Conservation (phyloP, 2,329 filamentous ascomycete genomes). For the Didymella exigua region DNA sequence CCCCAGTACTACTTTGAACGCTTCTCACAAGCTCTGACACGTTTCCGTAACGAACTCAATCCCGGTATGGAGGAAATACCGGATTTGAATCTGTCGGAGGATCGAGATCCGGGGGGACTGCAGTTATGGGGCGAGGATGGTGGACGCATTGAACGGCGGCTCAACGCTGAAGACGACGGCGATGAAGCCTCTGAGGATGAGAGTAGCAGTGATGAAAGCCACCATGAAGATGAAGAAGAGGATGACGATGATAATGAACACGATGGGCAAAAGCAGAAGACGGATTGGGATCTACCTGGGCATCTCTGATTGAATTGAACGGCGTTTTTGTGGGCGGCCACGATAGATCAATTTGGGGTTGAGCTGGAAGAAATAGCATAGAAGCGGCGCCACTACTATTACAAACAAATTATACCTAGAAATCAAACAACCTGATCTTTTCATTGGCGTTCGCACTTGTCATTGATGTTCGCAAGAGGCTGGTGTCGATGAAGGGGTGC, state of each 20-base stretch:
- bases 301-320: slow-evolving; percentile 29
- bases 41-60: slow-evolving; percentile 54
- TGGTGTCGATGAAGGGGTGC: background rate
- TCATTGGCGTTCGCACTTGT: background rate
- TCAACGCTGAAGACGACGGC: slow-evolving; percentile 35
- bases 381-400: background rate
- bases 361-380: background rate
- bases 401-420: background rate
- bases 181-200: slow-evolving; percentile 31
- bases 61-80: slow-evolving; percentile 43
- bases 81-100: slow-evolving; percentile 33
- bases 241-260: slow-evolving; percentile 32
- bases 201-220: slow-evolving; percentile 44
- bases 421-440: background rate
- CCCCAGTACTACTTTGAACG: slow-evolving; percentile 55
- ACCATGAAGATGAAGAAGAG: slow-evolving; percentile 40
- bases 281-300: slow-evolving; percentile 45
- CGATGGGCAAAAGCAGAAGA: slow-evolving; percentile 22
- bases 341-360: background rate
- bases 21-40: slow-evolving; percentile 52
- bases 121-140: slow-evolving; percentile 45
- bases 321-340: slow-evolving; percentile 17
- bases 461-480: no score
- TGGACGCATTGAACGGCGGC: slow-evolving; percentile 27
- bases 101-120: slow-evolving; percentile 37